Base-by-base conservation (phyloP, 805 yeast genomes). In the Lipomyces orientalis region DNA sequence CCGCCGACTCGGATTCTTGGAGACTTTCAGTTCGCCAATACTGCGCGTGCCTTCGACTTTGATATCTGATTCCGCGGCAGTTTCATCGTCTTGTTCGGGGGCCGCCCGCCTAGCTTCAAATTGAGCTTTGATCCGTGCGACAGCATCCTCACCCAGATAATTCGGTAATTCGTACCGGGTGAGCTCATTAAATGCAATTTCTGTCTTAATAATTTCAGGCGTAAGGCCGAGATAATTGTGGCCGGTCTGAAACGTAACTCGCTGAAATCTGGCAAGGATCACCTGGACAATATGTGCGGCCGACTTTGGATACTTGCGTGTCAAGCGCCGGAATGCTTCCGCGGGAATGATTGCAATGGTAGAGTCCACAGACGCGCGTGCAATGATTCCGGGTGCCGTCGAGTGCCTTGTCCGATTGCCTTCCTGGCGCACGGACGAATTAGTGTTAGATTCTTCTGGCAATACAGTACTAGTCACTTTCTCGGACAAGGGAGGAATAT, bases 271-370 rank as follows among this genome's bases (percentile, higher is more conserved):
- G 0, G 97, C 89, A 64, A 94, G 80, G 31, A 94, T 91, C 86
- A 94, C 93, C 73, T 96, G 97, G 14, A 94, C 94, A 37, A 95
- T 93, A 77, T 93, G 97, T 0, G 97, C 91, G 0, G 97, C 89
- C 0, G 97, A 91, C 70, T 90, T 86, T 5, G 98, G 98, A 75
- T 88, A 91, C 73, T 88, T 90, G 37, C 81, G 76, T 6, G 90
- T 88, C 52, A 94, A 84, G 63, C 90, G 81, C 64, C 86, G 83
- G 73, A 94, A 95, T 0, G 98, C 90, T 62, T 87, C 88, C 1
- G 88, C 87, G 0, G 99, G 99, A 16, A 94, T 93, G 49, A 94
- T 90, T 0, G 98, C 97, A 63, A 94, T 90, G 0, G 98, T 93
- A 43, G 96, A 90, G 54, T 85, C 87, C 1, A 82, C 80, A 7